Conservation (phyloP, 257 asterid species). For the Solanum arcanum region DNA sequence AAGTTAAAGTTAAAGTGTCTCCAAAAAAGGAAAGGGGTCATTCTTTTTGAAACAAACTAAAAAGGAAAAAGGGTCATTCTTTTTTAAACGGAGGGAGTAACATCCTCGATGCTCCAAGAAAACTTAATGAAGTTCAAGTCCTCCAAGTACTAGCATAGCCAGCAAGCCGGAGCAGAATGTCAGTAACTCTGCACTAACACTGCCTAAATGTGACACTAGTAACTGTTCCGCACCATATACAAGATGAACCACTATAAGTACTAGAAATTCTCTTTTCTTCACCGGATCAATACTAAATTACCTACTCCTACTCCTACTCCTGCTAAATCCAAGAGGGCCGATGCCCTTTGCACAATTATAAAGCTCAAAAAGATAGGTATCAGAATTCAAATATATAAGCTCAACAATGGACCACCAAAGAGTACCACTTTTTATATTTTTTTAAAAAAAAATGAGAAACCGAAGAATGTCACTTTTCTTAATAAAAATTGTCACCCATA, state of each 20-base stretch:
- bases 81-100: neutral
- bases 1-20: too few relatives aligned
- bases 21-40: too few relatives aligned
- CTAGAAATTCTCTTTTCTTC: neutral
- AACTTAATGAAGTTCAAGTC: neutral
- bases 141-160: neutral
- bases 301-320: too few relatives aligned
- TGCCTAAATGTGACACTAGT: neutral
- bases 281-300: neutral
- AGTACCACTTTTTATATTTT: neutral
- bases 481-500: neutral
- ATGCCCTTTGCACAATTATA: neutral
- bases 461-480: neutral
- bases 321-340: too few relatives aligned
- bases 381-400: neutral
- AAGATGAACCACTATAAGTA: neutral
- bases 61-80: too few relatives aligned
- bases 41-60: too few relatives aligned
- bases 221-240: neutral
- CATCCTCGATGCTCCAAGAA: neutral
- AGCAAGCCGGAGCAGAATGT: neutral
- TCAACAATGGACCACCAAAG: neutral
- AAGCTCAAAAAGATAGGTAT: neutral
- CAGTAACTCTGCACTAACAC: neutral
- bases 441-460: neutral